A percentile compares a stretch with the other conserved stretches of the same genome.
Evolutionary conservation across 805 yeast species (phyloP).

Genomic region (Yarrowia porcina): DNA sequence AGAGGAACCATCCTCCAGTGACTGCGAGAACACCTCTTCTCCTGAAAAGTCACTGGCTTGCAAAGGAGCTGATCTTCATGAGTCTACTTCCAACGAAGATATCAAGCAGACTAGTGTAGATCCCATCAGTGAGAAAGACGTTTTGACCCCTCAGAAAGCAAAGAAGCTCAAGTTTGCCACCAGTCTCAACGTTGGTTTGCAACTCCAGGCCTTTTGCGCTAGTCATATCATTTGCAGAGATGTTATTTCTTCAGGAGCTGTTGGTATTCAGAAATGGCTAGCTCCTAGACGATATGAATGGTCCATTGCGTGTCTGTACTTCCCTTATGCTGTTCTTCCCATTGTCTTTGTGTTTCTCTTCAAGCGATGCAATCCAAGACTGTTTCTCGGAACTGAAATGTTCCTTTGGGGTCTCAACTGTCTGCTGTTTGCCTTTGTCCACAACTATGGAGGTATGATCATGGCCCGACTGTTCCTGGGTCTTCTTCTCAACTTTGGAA

Average conservation of each 20-base stretch:
- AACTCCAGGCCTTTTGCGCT: background rate
- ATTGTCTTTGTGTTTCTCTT: background rate
- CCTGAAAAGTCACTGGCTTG: background rate
- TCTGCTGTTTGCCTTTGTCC: background rate
- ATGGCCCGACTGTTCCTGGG: background rate
- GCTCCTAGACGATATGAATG: background rate
- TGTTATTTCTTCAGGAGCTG: background rate
- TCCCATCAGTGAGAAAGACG: background rate
- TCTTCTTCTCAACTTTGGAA: background rate
- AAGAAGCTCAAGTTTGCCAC: background rate
- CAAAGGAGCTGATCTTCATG: background rate
- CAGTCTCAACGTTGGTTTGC: background rate
- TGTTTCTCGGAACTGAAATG: background rate
- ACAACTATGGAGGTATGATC: background rate
- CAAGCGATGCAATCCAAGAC: background rate
- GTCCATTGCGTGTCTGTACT: background rate
- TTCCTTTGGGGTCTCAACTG: background rate
- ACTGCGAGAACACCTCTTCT: background rate
- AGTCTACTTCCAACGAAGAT: background rate
- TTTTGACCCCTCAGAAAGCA: background rate
- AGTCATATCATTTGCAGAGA: conserved; percentile 1
- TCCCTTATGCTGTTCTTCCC: background rate
- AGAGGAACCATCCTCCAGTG: too few relatives aligned
- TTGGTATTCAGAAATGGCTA: background rate
- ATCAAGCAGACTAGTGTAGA: background rate